Evolutionary conservation across 371 early-diverging fungal genomes (phyloP), one percentile per base, ranked within the genome.

Genomic region (Furculomyces boomerangus): DNA sequence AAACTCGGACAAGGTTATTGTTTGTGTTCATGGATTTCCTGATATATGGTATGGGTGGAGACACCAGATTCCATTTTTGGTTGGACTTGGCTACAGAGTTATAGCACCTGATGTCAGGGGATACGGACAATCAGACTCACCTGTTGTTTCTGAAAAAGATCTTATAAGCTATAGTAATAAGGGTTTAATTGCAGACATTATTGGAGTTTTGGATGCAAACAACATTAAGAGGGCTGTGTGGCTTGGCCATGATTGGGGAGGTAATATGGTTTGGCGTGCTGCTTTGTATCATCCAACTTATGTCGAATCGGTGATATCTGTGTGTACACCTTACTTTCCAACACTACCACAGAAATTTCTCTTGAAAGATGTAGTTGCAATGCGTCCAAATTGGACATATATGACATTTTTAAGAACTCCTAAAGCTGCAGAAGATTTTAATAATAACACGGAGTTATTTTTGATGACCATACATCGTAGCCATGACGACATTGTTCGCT

Each of bases 211-310:
- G 48, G 81, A 83, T 54, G 68, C 73, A 30, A 62, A 81, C 35
- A 49, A 74, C 27, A 63, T 79, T 20, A 72, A 74, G 29, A 74
- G 70, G n/a, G 77, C 78, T 16, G 75, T 77, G 1, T 73, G 80
- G 22, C 57, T 81, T 35, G 83, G 83, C 27, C 86, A 85, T 59
- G 86, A 85, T 62, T 85, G 72, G 77, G 86, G 86, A 52, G 86
- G 81, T 58, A 52, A 67, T 27, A 48, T 74, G 14, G 81, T 67
- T 30, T 86, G 83, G 83, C 66, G 83, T 13, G 74, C 81, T 54
- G 71, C 74, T 13, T 70, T 79, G 51, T 78, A 74, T 61, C 70
- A 76, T 54, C 83, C 87, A 13, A 67, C 78, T 0, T 72, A 80
- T 18, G 74, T 83, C 18, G 56, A 50, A 3, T 79, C 79, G 20